Evolutionary conservation across 2,329 filamentous ascomycete genomes (phyloP), one percentile per base, ranked within the genome.

Genomic region (Pestalotiopsis sp.): DNA sequence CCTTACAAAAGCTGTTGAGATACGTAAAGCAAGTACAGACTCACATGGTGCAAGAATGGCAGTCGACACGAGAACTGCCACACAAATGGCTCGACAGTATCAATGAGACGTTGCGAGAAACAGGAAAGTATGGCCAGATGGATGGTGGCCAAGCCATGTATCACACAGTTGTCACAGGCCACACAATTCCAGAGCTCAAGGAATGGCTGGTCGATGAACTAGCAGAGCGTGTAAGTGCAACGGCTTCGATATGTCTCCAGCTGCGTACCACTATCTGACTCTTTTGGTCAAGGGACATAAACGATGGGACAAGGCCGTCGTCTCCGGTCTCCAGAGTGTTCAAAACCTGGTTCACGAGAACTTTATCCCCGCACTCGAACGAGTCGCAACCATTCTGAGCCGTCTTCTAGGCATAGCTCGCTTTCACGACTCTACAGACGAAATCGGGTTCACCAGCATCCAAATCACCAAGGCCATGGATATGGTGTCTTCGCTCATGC

Each of bases 181-280:
- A 96, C 75, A 94, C 92, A 31, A 90, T 92, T 66, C 87, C 89
- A 11, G 87, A 89, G 23, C 84, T 98, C 66, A 91, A 90, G 69
- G 94, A 98, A 77, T 99, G 97, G 92, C 85, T 99, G 1, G 89
- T 95, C 4, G 94, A 97, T 75, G 92, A 92, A 72, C 82, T 98
- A 38, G 89, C 90, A 7, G 93, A 97, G 76, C 85, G 93, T 71
- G 93, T 95, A 83, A 75, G 87, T 79, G 45, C 17, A 52, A 52
- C 45, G 20, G 45, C 45, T n/a, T 23, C n/a, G 11, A n/a, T 9
- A n/a, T 11, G 6, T n/a, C 2, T 20, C 41, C 14, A 45, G 14
- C 23, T 27, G 5, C 17, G 1, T 59, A 25, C 41, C 23, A 36
- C 27, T 49, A 58, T 23, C 25, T 11, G 14, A 58, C 63, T 60